Evolutionary conservation across 345 rosid genomes (phyloP), one percentile per base, ranked within the genome.

Genomic region (Stellera chamaejasme): DNA sequence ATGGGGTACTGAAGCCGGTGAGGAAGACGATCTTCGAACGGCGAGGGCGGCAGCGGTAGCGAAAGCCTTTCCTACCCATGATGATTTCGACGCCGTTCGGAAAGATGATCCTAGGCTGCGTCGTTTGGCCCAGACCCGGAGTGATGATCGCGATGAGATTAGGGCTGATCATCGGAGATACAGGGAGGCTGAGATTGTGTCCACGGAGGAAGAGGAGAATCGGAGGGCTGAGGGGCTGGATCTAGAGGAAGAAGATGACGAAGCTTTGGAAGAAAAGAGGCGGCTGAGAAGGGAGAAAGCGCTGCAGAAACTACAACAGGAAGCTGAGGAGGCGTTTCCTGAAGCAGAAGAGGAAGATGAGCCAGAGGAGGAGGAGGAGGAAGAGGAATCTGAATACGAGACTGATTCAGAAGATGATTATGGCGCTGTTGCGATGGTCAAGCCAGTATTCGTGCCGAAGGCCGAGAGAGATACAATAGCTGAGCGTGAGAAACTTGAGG

Each of bases 291-390:
- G 75, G 69, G 88, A 80, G 52, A 82, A 76, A 27, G 55, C 70
- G 65, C 76, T 79, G n/a, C 64, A 64, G 45, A 78, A 78, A 65
- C 74, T 77, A 28, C 78, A 65, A 60, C 88, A 85, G 27, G 88
- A 80, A 45, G 75, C 75, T 52, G 39, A 32, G 39, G 39, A 32
- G 39, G 78, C 66, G 4, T 15, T 82, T 11, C 82, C 75, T 51
- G 78, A 78, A n/a, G 78, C 68, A 27, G 86, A 81, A 64, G 92
- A 85, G 51, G 92, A 85, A 64, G 92, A 85, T 27, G 86, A 74
- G 54, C 43, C 13, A 13, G 72, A 75, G 49, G 87, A 81, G 15
- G 87, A 81, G 15, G 92, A 82, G 11, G 93, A 85, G 13, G 86
- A 80, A 25, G 86, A 80, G 32, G 81, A 75, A 41, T 79, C 83